Evolutionary conservation across 2,329 filamentous ascomycete genomes (phyloP), one percentile per base, ranked within the genome.

Genomic region (Diaporthe ilicicola): DNA sequence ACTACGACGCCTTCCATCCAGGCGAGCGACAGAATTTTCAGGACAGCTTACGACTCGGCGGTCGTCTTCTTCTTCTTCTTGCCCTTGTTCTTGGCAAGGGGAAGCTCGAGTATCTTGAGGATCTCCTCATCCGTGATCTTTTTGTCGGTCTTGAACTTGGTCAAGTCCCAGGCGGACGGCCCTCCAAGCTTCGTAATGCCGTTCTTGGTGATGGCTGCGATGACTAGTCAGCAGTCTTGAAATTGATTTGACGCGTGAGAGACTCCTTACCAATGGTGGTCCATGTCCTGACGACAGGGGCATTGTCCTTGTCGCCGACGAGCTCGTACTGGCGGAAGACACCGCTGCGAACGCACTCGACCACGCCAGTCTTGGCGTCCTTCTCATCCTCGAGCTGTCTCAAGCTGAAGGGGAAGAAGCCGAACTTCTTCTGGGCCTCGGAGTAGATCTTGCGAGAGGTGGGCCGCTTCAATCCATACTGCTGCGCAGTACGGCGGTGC

Each of bases 71-170:
- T 97, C 88, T 94, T 95, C 87, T 93, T 96, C 87, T 94, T 94
- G 80, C 94, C 95, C 81, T 95, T 94, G 85, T 93, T 93, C 84
- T 93, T 94, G 75, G 91, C 87, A 77, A 97, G 84, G 39, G 95
- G 95, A 82, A 93, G 93, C 84, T 96, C 94, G 65, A 99, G 89
- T 75, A 98, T 95, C 88, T 96, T 94, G 77, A 98, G 90, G 75
- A 99, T 88, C 85, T 98, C 95, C 85, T 97, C 94, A 75, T 98
- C 95, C 75, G 91, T 92, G 79, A 99, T 97, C 89, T 98, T 98
- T 90, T 98, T 98, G 83, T 98, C 95, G 42, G 94, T 92, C 89
- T 97, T 92, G 87, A 92, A 90, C 86, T 95, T 94, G 80, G 88
- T 89, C 73, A 96, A 81, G 79, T 98, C 94, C 74, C 92, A 87